Percentiles rank a stretch among this genome's conserved stretches.
Evolutionary conservation across 2,329 filamentous ascomycete genomes (phyloP).

Genomic region (Bipolaris victoriae): DNA sequence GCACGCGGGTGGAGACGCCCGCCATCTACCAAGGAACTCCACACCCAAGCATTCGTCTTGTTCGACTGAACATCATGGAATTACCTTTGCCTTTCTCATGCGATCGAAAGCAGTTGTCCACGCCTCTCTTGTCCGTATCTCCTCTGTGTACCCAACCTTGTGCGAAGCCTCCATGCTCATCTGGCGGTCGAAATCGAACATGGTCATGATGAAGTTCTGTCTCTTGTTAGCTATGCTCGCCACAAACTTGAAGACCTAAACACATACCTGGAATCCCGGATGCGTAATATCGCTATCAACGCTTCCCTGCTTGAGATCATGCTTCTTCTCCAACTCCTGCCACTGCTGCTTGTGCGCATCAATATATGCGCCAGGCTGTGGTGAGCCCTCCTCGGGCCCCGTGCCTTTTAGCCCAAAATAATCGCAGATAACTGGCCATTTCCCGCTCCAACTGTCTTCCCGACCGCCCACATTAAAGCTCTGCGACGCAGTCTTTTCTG

Average conservation of each 20-base stretch:
- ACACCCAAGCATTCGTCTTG: not conserved
- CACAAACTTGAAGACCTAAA: not conserved
- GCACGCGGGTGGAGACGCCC: not conserved
- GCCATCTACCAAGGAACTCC: not conserved
- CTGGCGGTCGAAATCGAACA: constrained; percentile 57
- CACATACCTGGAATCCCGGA: constrained; percentile 39
- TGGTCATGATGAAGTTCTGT: constrained; percentile 43
- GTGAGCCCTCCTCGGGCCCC: constrained; percentile 34
- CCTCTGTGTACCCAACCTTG: constrained; percentile 47
- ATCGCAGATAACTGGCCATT: constrained; percentile 56
- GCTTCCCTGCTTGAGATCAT: constrained; percentile 47
- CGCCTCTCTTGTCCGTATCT: constrained; percentile 48
- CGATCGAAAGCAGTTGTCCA: constrained; percentile 55
- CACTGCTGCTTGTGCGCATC: constrained; percentile 36
- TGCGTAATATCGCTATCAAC: constrained; percentile 54
- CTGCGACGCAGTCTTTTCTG: constrained; percentile 48
- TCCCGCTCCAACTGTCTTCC: constrained; percentile 50
- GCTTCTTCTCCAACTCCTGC: constrained; percentile 37
- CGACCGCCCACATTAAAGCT: constrained; percentile 55
- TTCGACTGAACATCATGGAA: constrained; percentile 46
- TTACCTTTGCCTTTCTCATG: constrained; percentile 52
- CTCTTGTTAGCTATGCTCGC: constrained; percentile 6
- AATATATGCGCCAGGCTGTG: constrained; percentile 40
- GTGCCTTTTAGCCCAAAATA: constrained; percentile 56
- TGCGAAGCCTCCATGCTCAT: constrained; percentile 53